phyloP scores from a whole-genome alignment of 208 protist species.

The Wallacemonas sp. region DNA sequence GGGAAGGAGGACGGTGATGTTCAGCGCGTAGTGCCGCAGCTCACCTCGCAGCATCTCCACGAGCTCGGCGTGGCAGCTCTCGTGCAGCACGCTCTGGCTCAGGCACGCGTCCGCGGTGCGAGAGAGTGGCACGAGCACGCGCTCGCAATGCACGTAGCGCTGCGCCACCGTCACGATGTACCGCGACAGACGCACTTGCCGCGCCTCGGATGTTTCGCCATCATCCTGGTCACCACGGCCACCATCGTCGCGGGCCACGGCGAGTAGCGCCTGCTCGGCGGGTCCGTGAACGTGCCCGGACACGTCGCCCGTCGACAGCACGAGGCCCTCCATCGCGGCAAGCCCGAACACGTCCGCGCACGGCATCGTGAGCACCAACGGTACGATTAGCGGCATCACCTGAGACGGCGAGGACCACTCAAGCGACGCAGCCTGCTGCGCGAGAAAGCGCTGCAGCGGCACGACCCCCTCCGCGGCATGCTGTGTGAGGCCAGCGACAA shows the following conservation, averaged over 20 bases:
- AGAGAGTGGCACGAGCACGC: constrained; percentile 81
- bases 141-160: constrained; percentile 59
- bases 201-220: background rate
- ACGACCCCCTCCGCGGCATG: too few relatives aligned
- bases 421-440: background rate
- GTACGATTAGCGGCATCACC: constrained; percentile 47
- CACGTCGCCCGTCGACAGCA: constrained; percentile 84
- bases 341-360: constrained; percentile 41
- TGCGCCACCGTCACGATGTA: constrained; percentile 56
- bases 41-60: constrained; percentile 69
- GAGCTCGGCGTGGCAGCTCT: constrained; percentile 37
- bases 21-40: constrained; percentile 71
- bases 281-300: constrained; percentile 76
- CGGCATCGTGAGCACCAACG: constrained; percentile 40
- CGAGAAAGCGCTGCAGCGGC: background rate
- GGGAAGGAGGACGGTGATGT: constrained; percentile 74
- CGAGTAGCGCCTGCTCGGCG: constrained; percentile 61
- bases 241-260: constrained; percentile 28
- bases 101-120: constrained; percentile 62
- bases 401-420: constrained; percentile 41
- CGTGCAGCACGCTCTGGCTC: constrained; percentile 52
- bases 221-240: background rate
- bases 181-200: constrained; percentile 38
- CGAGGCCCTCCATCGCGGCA: constrained; percentile 76
- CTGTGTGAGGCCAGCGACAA: too few relatives aligned